Evolutionary conservation across 1,139 yeast species (phyloP), one percentile per base, ranked within the genome.

Genomic region (Pneumocystis canis): DNA sequence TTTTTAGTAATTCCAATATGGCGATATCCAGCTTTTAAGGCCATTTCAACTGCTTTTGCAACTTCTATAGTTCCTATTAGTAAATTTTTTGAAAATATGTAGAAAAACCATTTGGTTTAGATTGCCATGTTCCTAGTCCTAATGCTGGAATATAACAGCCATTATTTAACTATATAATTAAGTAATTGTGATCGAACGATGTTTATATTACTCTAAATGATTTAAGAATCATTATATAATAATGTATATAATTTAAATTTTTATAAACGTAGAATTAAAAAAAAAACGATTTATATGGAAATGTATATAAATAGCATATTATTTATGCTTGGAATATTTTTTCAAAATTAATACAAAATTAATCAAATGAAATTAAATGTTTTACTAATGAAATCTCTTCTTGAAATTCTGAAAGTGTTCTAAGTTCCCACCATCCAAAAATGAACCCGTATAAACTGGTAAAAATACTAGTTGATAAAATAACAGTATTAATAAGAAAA

Each of bases 111-210:
- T 79, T 78, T 33, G 79, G 79, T 28, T 80, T 74, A 18, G 89
- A 80, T 72, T 80, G 80, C 89, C 89, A 87, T n/a, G 95, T 87
- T 56, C 95, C 94, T 58, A 86, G 77, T 1, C 89, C 94, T 65
- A 87, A 73, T 33, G 79, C 83, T 32, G 94, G 95, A 68, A 87
- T 84, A 56, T 72, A 70, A 64, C 75, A 76, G 28, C 92, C 92
- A 65, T 82, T 80, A 78, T 84, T 85, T 65, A 87, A 11, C 59
- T 57, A 35, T 1, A 30, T 57, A 57, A 11, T 35, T 57, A 47
- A 25, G 3, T 14, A 25, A 5, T 25, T 7, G 14, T 25, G 2
- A 47, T 25, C 25, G 11, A 25, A 20, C 9, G 14, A 25, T 30
- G 11, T 25, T 16, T 47, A 47, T 20, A 4, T 25, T 25, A 47